These are phyloP conservation scores for Teratosphaeria destructans DNA, from an alignment of 2,329 filamentous ascomycete genomes.

Conservation along the genomic window DNA sequence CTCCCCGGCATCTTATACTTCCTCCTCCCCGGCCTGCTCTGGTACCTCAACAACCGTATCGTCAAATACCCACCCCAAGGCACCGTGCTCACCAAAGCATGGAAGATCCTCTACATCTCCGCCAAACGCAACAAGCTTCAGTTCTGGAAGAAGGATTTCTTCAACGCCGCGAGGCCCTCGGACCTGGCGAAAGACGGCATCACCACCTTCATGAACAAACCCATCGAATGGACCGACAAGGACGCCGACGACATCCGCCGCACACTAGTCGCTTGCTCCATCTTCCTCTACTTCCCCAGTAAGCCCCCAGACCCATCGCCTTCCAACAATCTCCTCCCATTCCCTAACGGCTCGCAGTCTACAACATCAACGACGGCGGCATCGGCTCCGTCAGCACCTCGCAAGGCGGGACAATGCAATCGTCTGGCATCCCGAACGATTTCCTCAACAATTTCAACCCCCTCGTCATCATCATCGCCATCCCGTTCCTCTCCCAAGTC, in stretches of 20 bases:
- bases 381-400: slow-evolving; percentile 12
- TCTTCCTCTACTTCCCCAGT: slow-evolving; percentile 43
- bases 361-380: slow-evolving; percentile 20
- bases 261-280: slow-evolving; percentile 53
- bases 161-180: slow-evolving; percentile 14
- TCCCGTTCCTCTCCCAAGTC: slow-evolving; percentile 30
- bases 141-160: slow-evolving; percentile 16
- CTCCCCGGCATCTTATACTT: slow-evolving; percentile 53
- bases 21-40: slow-evolving; percentile 25
- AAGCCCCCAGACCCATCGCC: background rate
- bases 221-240: slow-evolving; percentile 49
- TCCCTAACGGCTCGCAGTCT: background rate
- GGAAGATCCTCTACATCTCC: slow-evolving; percentile 12
- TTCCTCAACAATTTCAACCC: slow-evolving; percentile 37
- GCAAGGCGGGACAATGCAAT: slow-evolving; percentile 12
- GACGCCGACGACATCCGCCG: slow-evolving; percentile 63
- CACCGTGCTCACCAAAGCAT: slow-evolving; percentile 11
- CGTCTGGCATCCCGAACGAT: slow-evolving; percentile 30
- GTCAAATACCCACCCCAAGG: slow-evolving; percentile 16
- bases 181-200: slow-evolving; percentile 11
- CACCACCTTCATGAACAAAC: slow-evolving; percentile 8
- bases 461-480: slow-evolving; percentile 33
- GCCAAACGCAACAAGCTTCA: slow-evolving; percentile 13
- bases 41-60: slow-evolving; percentile 13
- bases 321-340: too few species aligned